Base-by-base conservation (phyloP, 148 eudicot genomes). In the Spergularia marina region DNA sequence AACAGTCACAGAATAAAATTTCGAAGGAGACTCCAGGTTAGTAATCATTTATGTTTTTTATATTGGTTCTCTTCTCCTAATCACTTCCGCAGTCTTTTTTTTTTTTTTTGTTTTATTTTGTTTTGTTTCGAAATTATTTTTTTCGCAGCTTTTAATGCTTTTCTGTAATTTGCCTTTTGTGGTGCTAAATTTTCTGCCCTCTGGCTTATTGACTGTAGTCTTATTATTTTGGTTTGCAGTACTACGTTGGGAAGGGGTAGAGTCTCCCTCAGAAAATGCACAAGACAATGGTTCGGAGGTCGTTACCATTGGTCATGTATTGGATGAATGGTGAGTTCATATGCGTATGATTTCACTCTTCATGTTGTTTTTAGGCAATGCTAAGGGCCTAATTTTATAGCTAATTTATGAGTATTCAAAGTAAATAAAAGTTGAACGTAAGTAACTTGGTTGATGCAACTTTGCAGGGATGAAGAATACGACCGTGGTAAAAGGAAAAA, bases 381-480 rank as follows among this genome's bases (percentile, higher is more conserved):
- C 16, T n/a, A 30, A 15, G 53, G 59, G 2, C 18, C 47, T 61
- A 71, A 63, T n/a, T 51, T 17, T 30, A 41, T 2, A 18, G 68
- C 70, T 59, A 34, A 25, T 14, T 16, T 54, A 40, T 52, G n/a
- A n/a, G n/a, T n/a, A 53, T 6, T 36, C 21, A 21, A 51, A 7
- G 62, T 39, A 6, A 7, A 30, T 30, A 30, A 30, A 30, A 30
- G 36, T 30, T 3, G 36, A 30, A 30, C 36, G 2, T 30, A 30
- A 2, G 4, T 30, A 30, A 30, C 36, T 57, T 59, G 21, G 30
- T 47, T 55, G 6, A 21, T 41, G 9, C 56, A 13, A 30, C 67
- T 79, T 56, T 39, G n/a, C 89, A 90, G 98, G 98, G 97, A 95
- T 76, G 91, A 92, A 66, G 97, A 90, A 60, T 95, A 95, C 75